Evolutionary conservation across 2,329 filamentous ascomycete genomes (phyloP), one percentile per base, ranked within the genome.

Genomic region (Aspergillus tamarii): DNA sequence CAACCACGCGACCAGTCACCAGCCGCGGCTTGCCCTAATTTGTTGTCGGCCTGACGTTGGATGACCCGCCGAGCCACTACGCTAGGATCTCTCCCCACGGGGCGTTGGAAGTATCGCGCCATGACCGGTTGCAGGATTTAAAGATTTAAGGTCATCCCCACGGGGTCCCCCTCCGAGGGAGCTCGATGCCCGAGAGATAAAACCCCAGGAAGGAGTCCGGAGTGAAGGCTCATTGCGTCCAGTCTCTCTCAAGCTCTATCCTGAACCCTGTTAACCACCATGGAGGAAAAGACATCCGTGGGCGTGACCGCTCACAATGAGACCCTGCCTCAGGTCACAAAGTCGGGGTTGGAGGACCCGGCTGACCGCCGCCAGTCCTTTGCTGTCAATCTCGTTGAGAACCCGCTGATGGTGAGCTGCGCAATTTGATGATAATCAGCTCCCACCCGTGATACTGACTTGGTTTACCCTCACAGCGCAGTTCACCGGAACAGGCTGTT

Each of bases 361-460:
- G n/a, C 56, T 23, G 68, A 62, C 50, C 78, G 79, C 39, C 79
- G 78, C 56, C 66, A 70, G 16, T 82, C 81, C 2, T 73, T 80
- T 21, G 82, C 80, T 7, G 66, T 83, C 62, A 84, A 84, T 68
- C 76, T 84, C 57, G 78, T 84, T 62, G 72, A 81, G 69, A 83
- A 83, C 60, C 81, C 81, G 32, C 68, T 83, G 59, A 78, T 75
- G 73, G 81, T 83, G 66, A 72, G 76, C 60, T 58, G 45, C 26
- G 3, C 21, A 28, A n/a, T 1, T 12, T 28, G 16, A 28, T 10
- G 19, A 16, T n/a, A 19, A n/a, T 12, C 3, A 19, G 26, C 11
- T 53, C 23, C 46, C 9, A 21, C 7, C 10, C 14, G 9, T 21
- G 30, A 54, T 28, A 10, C 30, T 23, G 12, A 32, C 30, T 3